Base-by-base conservation (phyloP, 352 stramenopile species). In the Pythium aphanidermatum region DNA sequence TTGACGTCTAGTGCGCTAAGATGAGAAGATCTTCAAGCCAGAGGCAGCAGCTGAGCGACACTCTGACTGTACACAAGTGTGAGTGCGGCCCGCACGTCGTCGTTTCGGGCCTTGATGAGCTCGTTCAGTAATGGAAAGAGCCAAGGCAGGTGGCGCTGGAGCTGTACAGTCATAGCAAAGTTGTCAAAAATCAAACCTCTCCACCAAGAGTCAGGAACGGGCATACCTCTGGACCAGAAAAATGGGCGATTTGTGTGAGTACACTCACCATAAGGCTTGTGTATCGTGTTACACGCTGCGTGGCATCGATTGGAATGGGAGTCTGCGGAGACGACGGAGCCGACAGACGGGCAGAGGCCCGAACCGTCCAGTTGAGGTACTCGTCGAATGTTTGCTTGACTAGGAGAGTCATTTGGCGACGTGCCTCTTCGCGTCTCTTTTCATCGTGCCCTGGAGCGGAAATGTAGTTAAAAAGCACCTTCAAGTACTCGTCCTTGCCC, bases 61-160 rank as follows among this genome's bases (percentile, higher is more conserved):
- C 75, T 83, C 54, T 78, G 68, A 38, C 59, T 69, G 53, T 79
- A 92, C 26, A 94, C 79, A 10, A 63, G 55, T 8, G 63, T 55
- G 5, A 94, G 64, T 24, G 82, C 77, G 12, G 50, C 50, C 1
- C 79, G 82, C 32, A 94, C 79, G 7, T 83, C 62, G 27, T 60
- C 62, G 46, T 74, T 88, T 20, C 63, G 60, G 10, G 73, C 78
- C 59, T 71, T 79, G 43, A 91, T 77, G 1, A 94, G 60, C 30
- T 81, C 68, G 13, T 70, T 91, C 14, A 94, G 57, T 29, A 91
- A 58, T 20, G 82, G 77, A 46, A 86, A 94, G 29, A 94, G 44
- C 82, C 82, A 94, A n/a, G 41, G 14, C 52, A 90, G 56, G 46
- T 93, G 71, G 9, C 63, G 66, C 36, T 79, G 59, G 6, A 92